Conservation (phyloP, 768 basidiomycete species). For the Ramaria sp. region DNA sequence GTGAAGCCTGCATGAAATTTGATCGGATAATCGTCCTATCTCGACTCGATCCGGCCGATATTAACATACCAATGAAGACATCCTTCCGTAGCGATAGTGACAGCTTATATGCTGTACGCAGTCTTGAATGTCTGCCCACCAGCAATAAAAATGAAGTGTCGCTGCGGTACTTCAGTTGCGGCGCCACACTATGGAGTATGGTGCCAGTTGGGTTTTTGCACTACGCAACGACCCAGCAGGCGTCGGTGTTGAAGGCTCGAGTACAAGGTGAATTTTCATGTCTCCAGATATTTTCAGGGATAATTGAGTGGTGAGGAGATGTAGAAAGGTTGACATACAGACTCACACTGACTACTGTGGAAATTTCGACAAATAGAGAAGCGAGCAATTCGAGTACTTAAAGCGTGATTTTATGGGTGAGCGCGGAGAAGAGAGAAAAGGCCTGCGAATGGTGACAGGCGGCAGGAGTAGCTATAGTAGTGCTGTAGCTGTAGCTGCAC, state of each 20-base stretch:
- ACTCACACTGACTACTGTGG: too few relatives aligned
- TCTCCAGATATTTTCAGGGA: too few relatives aligned
- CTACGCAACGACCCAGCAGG: conserved; percentile 70
- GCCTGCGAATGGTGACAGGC: too few relatives aligned
- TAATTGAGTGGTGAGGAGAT: too few relatives aligned
- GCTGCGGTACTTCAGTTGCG: conserved; percentile 45
- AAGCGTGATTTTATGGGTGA: too few relatives aligned
- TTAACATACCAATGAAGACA: conserved; percentile 70
- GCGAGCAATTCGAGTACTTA: too few relatives aligned
- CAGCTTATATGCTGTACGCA: conserved; percentile 77
- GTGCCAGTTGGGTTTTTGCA: conserved; percentile 84
- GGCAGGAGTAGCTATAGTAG: too few relatives aligned
- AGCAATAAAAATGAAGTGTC: conserved; percentile 81
- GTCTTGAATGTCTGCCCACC: conserved; percentile 94
- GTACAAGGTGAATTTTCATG: too few relatives aligned
- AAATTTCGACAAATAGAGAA: too few relatives aligned
- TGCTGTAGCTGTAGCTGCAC: too few relatives aligned
- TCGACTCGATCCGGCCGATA: neutral
- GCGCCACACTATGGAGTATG: conserved; percentile 50
- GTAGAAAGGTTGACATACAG: too few relatives aligned
- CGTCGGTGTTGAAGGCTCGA: conserved; percentile 28
- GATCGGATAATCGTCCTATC: neutral
- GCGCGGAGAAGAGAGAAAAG: too few relatives aligned
- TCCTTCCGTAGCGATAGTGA: conserved; percentile 73
- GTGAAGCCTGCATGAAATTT: conserved; percentile 63